A percentile compares a stretch with the other conserved stretches of the same genome.
These are phyloP conservation scores for Platanthera zijinensis DNA, from an alignment of 106 monocot species.

Conservation along the genomic window DNA sequence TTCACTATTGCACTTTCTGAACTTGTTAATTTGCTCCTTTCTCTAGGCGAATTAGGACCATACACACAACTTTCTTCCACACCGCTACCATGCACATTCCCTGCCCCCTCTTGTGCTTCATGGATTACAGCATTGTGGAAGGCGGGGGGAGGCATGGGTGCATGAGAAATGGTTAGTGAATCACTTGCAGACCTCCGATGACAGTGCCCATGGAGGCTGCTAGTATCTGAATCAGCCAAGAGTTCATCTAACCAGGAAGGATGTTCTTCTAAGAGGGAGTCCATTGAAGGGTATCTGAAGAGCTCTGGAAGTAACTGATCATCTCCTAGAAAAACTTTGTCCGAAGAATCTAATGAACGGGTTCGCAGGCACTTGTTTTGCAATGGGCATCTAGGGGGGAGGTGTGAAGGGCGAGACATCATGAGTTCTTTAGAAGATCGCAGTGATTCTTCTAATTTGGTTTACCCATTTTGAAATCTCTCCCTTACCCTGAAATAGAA, in stretches of 20 bases:
- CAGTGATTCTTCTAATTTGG: too few relatives aligned
- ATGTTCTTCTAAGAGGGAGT: conserved; percentile 42
- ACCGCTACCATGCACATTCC: conserved; percentile 19
- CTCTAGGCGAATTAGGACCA: conserved; percentile 90
- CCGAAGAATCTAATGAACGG: conserved; percentile 9
- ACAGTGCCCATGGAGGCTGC: conserved; percentile 9
- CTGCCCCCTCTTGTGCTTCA: background rate
- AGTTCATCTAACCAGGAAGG: conserved; percentile 65
- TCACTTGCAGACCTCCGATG: conserved; percentile 72
- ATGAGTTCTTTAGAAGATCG: background rate
- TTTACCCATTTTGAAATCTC: too few relatives aligned
- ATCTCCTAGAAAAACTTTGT: too few relatives aligned
- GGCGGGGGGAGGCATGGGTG: background rate
- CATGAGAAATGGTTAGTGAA: conserved; percentile 45
- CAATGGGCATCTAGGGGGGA: conserved; percentile 52
- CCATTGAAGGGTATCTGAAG: conserved; percentile 33
- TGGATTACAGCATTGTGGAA: background rate
- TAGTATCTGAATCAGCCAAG: conserved; percentile 24
- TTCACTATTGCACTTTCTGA: conserved; percentile 29
- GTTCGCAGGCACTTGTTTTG: conserved; percentile 12
- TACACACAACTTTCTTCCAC: conserved; percentile 48
- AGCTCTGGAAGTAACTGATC: conserved; percentile 2
- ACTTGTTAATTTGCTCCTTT: conserved; percentile 33
- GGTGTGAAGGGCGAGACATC: conserved; percentile 62
- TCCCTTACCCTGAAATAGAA: too few relatives aligned